Evolutionary conservation across 495 filamentous ascomycete genomes (phyloP).

Genomic region (Elaphomyces granulatus): DNA sequence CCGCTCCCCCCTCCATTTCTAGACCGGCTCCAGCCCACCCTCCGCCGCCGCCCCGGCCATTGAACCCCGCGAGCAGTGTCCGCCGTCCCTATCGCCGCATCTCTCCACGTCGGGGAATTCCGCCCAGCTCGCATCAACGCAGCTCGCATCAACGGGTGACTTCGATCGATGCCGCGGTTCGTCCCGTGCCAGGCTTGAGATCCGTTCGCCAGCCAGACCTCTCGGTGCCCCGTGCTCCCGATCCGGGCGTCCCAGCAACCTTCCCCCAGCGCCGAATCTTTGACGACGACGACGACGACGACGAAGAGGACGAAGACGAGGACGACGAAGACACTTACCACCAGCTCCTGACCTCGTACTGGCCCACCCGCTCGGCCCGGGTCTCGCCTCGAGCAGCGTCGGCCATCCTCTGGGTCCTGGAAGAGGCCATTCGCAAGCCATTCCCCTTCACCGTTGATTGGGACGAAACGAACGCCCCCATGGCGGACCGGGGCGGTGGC

Average conservation of each 20-base stretch:
- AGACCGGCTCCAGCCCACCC: neutral
- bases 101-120: constrained; percentile 17
- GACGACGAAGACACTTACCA: constrained; percentile 25
- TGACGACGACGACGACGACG: too few relatives aligned
- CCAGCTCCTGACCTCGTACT: constrained; percentile 29
- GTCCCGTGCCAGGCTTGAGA: constrained; percentile 12
- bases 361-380: constrained; percentile 38
- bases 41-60: constrained; percentile 26
- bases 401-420: constrained; percentile 80
- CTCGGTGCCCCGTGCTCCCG: constrained; percentile 11
- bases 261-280: too few relatives aligned
- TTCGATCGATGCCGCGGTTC: constrained; percentile 21
- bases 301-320: constrained; percentile 27
- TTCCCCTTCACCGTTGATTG: constrained; percentile 71
- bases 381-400: constrained; percentile 53
- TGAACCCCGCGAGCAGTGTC: constrained; percentile 36
- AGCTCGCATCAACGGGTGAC: constrained; percentile 23
- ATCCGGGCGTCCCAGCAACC: too few relatives aligned
- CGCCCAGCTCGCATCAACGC: constrained; percentile 21
- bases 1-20: constrained; percentile 19
- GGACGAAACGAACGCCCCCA: constrained; percentile 82
- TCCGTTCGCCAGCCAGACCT: constrained; percentile 6
- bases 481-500: constrained; percentile 68
- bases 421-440: constrained; percentile 77
- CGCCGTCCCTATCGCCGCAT: constrained; percentile 36